Base-by-base conservation (phyloP, 2,329 filamentous ascomycete genomes). In the Tolypocladium ovalisporum region DNA sequence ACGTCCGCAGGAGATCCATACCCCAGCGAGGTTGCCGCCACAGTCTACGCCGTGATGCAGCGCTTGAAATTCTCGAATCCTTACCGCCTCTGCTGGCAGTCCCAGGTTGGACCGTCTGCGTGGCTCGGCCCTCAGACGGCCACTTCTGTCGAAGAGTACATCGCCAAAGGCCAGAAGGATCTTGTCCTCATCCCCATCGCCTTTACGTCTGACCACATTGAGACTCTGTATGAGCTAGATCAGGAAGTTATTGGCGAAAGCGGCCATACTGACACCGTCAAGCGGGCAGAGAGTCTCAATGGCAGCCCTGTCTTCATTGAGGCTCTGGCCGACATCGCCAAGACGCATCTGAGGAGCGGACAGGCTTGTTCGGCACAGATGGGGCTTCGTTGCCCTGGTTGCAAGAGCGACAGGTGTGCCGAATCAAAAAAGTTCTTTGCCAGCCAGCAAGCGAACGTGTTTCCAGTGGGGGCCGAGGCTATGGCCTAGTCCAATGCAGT, bases 171-270 rank as follows among this genome's bases (percentile, higher is more conserved):
- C 1, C 89, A 97, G 68, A 96, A 87, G 57, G 91, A 99, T 68
- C 79, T 99, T 56, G 79, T 97, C 1, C 79, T 99, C 8, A 90
- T 99, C 57, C 94, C 94, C 0, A 95, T 99, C 62, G 94, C 94
- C 7, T 99, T 99, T 70, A 99, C 94, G 0, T 96, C 90, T n/a
- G 94, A 99, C 67, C 94, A 99, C 70, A 99, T 99, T 64, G 94
- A 99, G 75, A 99, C 94, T 0, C 78, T 99, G 1, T 97, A 87
- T 70, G 94, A 99, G 72, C 77, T 99, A 55, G 94, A 99, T 70
- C 80, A 90, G 65, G 94, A 99, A 73, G 90, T 99, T 42, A 97
- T 99, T 67, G 88, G 90, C 58, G 92, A 96, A 72, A 90, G 83
- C 1, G 85, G 88, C 17, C 83, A 89, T 66, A 75, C 83, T 0